These are phyloP conservation scores for Paspalum vaginatum DNA, from an alignment of 176 grass and related monocot species.

Conservation along the genomic window DNA sequence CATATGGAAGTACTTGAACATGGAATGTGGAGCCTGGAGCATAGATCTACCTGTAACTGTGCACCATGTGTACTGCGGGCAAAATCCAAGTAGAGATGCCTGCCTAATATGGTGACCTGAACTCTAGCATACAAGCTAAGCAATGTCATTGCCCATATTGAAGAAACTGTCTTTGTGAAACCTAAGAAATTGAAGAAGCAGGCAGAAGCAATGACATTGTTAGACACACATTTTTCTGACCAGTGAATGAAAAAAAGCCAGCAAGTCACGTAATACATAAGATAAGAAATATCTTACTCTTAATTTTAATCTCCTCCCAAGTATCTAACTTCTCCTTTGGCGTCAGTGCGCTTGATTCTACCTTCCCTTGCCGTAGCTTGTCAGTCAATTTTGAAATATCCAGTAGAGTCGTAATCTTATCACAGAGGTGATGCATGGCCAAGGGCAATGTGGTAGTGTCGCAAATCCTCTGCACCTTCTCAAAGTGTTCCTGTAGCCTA, in stretches of 20 bases:
- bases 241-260: neutral
- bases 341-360: constrained; percentile 50
- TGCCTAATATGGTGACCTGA: constrained; percentile 95
- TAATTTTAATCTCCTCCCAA: constrained; percentile 87
- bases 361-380: constrained; percentile 81
- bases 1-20: neutral
- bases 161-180: constrained; percentile 83
- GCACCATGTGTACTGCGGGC: constrained; percentile 60
- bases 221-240: constrained; percentile 7
- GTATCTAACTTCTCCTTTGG: constrained; percentile 73
- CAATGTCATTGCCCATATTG: constrained; percentile 87
- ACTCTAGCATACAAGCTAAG: constrained; percentile 95
- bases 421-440: constrained; percentile 82
- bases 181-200: constrained; percentile 47
- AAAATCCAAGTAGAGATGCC: constrained; percentile 94
- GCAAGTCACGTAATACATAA: constrained; percentile 6
- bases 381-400: constrained; percentile 82
- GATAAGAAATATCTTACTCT: constrained; percentile 58
- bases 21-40: neutral
- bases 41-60: constrained; percentile 47
- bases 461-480: constrained; percentile 80
- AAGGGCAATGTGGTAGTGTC: constrained; percentile 86
- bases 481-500: constrained; percentile 87
- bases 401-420: constrained; percentile 60
- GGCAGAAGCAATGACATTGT: neutral